phyloP scores from a whole-genome alignment of 2,329 filamentous ascomycete genomes.

The Cladosporium halotolerans region DNA sequence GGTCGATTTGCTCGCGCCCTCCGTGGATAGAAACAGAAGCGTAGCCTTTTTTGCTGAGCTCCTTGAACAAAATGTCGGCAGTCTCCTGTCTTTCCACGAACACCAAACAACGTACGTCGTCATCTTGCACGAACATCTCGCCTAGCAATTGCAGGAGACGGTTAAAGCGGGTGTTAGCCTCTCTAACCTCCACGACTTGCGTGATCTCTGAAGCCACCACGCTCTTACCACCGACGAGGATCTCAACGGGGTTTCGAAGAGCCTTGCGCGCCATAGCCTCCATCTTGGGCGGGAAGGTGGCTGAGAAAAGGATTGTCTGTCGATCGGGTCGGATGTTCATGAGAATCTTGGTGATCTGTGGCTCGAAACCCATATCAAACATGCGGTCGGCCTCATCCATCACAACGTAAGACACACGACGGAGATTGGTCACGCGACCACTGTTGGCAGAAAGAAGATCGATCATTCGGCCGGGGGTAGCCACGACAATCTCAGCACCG shows the following conservation, averaged over 20 bases:
- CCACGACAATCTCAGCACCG: constrained; percentile 90
- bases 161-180: constrained; percentile 75
- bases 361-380: constrained; percentile 99
- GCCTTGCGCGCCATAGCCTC: constrained; percentile 86
- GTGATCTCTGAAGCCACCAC: constrained; percentile 68
- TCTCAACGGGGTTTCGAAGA: constrained; percentile 77
- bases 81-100: constrained; percentile 34
- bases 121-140: constrained; percentile 76
- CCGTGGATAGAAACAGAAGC: constrained; percentile 91
- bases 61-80: constrained; percentile 49
- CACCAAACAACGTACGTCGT: constrained; percentile 82
- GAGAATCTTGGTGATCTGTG: constrained; percentile 95
- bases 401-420: constrained; percentile 85
- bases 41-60: constrained; percentile 76
- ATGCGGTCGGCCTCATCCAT: constrained; percentile 96
- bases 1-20: constrained; percentile 87
- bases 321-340: constrained; percentile 84
- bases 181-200: constrained; percentile 82
- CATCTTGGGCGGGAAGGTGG: constrained; percentile 91
- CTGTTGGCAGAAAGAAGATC: constrained; percentile 90
- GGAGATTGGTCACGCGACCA: constrained; percentile 87
- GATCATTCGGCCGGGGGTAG: constrained; percentile 91
- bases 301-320: constrained; percentile 92
- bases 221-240: constrained; percentile 81
- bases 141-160: constrained; percentile 81